Evolutionary conservation across 108 stramenopile species (phyloP).

Genomic region (Stephanodiscus triporus): DNA sequence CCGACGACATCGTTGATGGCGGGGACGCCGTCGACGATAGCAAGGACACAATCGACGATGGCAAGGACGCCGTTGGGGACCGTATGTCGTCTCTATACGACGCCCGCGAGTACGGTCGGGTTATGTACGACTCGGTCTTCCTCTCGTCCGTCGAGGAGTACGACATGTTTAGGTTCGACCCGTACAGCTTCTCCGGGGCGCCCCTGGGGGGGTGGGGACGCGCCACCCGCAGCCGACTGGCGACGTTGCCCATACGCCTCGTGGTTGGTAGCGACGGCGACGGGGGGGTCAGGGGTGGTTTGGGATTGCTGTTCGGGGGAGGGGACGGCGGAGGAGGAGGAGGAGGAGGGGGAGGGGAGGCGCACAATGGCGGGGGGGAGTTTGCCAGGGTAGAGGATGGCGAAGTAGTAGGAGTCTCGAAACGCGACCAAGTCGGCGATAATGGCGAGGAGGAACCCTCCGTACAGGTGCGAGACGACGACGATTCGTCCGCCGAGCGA

Average conservation of each 20-base stretch:
- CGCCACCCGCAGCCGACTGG: slow-evolving; percentile 72
- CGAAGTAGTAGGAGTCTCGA: slow-evolving; percentile 1
- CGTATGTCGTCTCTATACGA: too few relatives aligned
- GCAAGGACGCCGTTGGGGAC: too few relatives aligned
- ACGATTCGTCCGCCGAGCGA: not conserved
- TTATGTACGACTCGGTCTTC: slow-evolving; percentile 16
- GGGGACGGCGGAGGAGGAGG: not conserved
- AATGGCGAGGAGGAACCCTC: too few relatives aligned
- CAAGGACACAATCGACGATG: too few relatives aligned
- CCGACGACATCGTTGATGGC: too few relatives aligned
- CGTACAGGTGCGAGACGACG: too few relatives aligned
- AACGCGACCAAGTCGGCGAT: too few relatives aligned
- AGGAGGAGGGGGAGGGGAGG: not conserved
- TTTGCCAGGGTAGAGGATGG: not conserved
- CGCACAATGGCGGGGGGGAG: not conserved
- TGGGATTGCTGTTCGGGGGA: not conserved
- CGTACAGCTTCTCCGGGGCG: slow-evolving; percentile 61
- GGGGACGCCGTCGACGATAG: too few relatives aligned
- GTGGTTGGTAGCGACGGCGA: slow-evolving; percentile 34
- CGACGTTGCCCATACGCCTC: slow-evolving; percentile 64
- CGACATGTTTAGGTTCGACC: slow-evolving; percentile 44
- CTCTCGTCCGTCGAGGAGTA: slow-evolving; percentile 40
- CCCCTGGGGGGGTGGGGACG: slow-evolving; percentile 84
- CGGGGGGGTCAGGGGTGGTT: slow-evolving; percentile 10
- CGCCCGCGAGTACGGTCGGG: not conserved